These are phyloP conservation scores for Mycena capillaripes DNA, from an alignment of 768 basidiomycete genomes.

Conservation along the genomic window DNA sequence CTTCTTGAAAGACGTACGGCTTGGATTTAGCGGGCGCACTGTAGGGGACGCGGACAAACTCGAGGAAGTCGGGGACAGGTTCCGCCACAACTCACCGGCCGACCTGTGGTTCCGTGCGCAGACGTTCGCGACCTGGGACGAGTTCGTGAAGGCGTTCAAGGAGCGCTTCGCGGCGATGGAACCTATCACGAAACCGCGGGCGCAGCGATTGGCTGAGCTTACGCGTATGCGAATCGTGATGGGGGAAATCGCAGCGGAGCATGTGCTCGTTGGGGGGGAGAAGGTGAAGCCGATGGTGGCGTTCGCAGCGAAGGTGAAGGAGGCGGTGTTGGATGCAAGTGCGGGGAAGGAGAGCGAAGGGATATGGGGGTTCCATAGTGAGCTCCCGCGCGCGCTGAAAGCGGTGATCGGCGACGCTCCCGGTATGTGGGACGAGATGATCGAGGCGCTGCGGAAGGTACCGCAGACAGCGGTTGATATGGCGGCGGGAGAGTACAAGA, in stretches of 20 bases:
- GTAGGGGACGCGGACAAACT: background rate
- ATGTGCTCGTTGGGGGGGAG: background rate
- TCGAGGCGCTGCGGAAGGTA: background rate
- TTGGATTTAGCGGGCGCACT: too few species aligned
- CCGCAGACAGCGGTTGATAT: background rate
- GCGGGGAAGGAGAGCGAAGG: background rate
- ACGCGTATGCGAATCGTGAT: conserved; percentile 3
- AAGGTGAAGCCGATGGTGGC: background rate
- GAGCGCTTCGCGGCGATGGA: background rate
- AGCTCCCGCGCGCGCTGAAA: background rate
- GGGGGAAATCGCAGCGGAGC: background rate
- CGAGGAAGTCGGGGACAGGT: background rate
- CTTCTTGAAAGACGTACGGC: too few species aligned
- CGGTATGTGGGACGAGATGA: background rate
- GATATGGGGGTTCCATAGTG: background rate
- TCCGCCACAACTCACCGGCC: background rate
- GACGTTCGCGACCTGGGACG: background rate
- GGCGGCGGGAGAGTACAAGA: background rate
- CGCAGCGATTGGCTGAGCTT: conserved; percentile 6
- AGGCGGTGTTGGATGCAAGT: background rate
- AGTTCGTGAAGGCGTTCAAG: background rate
- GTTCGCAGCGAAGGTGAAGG: background rate
- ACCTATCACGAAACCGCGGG: background rate
- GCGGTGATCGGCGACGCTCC: background rate
- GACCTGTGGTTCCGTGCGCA: background rate